These are phyloP conservation scores for Vaccinium darrowii DNA, from an alignment of 148 eudicot genomes.

Conservation along the genomic window DNA sequence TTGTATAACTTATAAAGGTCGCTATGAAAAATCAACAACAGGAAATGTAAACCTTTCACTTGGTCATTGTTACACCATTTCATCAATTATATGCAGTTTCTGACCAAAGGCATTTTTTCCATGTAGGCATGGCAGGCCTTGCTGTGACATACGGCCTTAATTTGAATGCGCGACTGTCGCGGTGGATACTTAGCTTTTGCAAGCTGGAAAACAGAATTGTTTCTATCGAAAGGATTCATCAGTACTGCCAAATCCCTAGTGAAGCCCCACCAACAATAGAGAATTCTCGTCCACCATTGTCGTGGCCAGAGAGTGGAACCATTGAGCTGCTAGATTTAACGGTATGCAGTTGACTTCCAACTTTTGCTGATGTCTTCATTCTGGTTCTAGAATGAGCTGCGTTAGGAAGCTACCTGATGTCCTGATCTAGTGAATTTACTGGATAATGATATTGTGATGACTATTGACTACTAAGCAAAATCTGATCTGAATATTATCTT, in stretches of 20 bases:
- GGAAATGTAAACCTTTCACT: not conserved
- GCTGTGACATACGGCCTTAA: constrained; percentile 98
- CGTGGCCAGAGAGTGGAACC: constrained; percentile 90
- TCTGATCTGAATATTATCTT: not conserved
- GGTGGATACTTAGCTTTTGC: constrained; percentile 99
- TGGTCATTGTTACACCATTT: not conserved
- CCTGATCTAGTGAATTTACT: not conserved
- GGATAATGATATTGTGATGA: not conserved
- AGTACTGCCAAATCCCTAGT: constrained; percentile 80
- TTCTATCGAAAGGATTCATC: constrained; percentile 92
- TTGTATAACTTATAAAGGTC: not conserved
- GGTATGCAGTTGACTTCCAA: constrained; percentile 35
- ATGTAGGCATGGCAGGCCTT: constrained; percentile 93
- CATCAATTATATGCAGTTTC: not conserved
- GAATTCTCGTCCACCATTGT: constrained; percentile 59
- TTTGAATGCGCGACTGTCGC: constrained; percentile 86
- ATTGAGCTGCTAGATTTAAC: constrained; percentile 73
- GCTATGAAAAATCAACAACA: not conserved
- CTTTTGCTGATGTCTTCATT: not conserved
- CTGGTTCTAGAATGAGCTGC: not conserved
- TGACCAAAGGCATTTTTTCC: constrained; percentile 20
- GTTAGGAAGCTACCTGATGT: not conserved
- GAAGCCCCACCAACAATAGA: constrained; percentile 83
- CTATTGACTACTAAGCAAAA: not conserved
- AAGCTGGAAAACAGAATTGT: constrained; percentile 98